Evolutionary conservation across 148 eudicot species (phyloP).

Genomic region (Cornus kousa): DNA sequence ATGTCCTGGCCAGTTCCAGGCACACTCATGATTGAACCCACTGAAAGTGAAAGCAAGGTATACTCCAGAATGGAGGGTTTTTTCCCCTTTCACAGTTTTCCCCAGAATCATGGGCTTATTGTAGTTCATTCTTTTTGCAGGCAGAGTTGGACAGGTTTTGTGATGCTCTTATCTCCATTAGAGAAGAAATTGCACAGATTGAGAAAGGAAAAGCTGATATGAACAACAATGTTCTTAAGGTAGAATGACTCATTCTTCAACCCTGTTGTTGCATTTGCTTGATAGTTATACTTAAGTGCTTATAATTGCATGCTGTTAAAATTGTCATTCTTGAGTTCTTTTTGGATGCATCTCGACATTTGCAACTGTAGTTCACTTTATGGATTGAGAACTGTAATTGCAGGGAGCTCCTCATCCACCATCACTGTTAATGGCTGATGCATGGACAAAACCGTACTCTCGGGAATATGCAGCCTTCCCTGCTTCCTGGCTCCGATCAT

Average conservation of each 20-base stretch:
- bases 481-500: slow-evolving; percentile 79
- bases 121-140: slow-evolving; percentile 35
- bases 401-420: slow-evolving; percentile 99
- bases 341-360: too few species aligned
- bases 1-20: slow-evolving; percentile 99
- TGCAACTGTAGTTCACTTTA: not conserved
- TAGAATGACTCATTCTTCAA: slow-evolving; percentile 16
- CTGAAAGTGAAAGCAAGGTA: slow-evolving; percentile 99
- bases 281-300: not conserved
- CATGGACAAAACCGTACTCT: slow-evolving; percentile 87
- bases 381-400: slow-evolving; percentile 17
- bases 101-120: not conserved
- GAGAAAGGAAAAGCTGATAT: slow-evolving; percentile 88
- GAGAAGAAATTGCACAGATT: slow-evolving; percentile 85
- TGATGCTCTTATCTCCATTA: slow-evolving; percentile 89
- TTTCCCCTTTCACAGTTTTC: not conserved
- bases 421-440: slow-evolving; percentile 87
- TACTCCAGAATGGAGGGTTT: not conserved
- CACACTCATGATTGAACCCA: slow-evolving; percentile 99
- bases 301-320: not conserved
- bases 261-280: not conserved
- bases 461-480: slow-evolving; percentile 98
- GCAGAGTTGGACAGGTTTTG: slow-evolving; percentile 95
- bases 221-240: slow-evolving; percentile 93
- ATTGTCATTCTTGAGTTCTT: too few species aligned